Conservation (phyloP, 2,329 filamentous ascomycete genomes). For the Setomelanomma holmii region DNA sequence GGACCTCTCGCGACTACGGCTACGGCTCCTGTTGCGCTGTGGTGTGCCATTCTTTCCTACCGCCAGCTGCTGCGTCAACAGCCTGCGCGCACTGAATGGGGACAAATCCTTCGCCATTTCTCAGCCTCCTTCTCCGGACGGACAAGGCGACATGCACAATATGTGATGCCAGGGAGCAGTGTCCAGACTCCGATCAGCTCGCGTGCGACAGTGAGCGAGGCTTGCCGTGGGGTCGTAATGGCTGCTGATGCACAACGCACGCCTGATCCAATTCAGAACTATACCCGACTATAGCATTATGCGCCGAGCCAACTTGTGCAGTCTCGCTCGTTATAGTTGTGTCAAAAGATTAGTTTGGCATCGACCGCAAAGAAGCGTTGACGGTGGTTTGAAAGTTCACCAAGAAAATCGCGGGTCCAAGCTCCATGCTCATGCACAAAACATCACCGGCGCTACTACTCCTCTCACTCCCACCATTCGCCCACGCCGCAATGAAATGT, state of each 20-base stretch:
- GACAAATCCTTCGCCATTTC: conserved; percentile 40
- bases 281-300: conserved; percentile 10
- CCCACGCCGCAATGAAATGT: not conserved
- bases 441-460: not conserved
- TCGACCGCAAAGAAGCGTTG: not conserved
- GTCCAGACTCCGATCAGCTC: conserved; percentile 1
- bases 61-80: conserved; percentile 36
- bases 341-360: not conserved
- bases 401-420: too few relatives aligned
- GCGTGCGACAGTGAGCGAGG: conserved; percentile 5
- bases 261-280: not conserved
- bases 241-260: conserved; percentile 2
- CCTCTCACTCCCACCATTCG: not conserved
- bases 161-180: too few relatives aligned
- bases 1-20: conserved; percentile 19
- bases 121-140: conserved; percentile 7
- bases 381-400: too few relatives aligned
- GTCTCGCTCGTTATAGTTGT: not conserved
- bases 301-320: not conserved
- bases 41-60: conserved; percentile 20
- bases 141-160: too few relatives aligned
- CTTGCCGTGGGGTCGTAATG: not conserved
- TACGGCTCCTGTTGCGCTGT: conserved; percentile 22
- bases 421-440: not conserved
- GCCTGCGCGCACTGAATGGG: conserved; percentile 39